These are phyloP conservation scores for Chaetothyriales sp. DNA, from an alignment of 2,329 filamentous ascomycete genomes.

Conservation along the genomic window DNA sequence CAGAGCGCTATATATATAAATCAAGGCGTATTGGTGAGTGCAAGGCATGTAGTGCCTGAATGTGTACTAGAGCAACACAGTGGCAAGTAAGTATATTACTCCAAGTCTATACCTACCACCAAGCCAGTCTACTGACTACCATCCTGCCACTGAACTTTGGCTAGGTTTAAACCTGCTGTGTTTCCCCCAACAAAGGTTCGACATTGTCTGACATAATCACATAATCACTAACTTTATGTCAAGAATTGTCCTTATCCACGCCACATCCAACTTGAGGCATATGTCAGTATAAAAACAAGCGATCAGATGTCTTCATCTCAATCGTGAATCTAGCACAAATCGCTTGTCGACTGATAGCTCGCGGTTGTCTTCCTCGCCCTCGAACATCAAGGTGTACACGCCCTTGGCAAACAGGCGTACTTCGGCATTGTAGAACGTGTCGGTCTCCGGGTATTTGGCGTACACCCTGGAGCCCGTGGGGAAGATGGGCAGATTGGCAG, in stretches of 20 bases:
- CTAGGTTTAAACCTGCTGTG: no score
- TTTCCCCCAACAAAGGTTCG: no score
- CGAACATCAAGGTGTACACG: constrained; percentile 49
- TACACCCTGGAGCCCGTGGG: constrained; percentile 54
- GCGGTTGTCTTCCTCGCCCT: constrained; percentile 58
- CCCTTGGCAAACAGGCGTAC: constrained; percentile 48
- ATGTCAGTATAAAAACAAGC: neutral
- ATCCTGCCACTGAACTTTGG: no score
- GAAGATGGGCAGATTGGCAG: constrained; percentile 46
- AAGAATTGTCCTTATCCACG: neutral
- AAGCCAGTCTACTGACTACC: no score
- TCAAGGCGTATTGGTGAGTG: no score
- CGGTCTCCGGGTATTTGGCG: constrained; percentile 68
- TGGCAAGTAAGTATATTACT: no score
- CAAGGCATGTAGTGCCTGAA: no score
- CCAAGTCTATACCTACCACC: no score
- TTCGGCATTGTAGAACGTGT: constrained; percentile 72
- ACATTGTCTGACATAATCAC: no score
- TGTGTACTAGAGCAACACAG: no score
- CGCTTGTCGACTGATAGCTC: constrained; percentile 61
- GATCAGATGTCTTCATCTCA: constrained; percentile 18
- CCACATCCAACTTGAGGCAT: neutral
- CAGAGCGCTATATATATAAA: no score
- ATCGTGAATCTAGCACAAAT: constrained; percentile 59
- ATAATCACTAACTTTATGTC: no score